Evolutionary conservation across 73 alveolate genomes (phyloP).

Genomic region (Stentor coeruleus): DNA sequence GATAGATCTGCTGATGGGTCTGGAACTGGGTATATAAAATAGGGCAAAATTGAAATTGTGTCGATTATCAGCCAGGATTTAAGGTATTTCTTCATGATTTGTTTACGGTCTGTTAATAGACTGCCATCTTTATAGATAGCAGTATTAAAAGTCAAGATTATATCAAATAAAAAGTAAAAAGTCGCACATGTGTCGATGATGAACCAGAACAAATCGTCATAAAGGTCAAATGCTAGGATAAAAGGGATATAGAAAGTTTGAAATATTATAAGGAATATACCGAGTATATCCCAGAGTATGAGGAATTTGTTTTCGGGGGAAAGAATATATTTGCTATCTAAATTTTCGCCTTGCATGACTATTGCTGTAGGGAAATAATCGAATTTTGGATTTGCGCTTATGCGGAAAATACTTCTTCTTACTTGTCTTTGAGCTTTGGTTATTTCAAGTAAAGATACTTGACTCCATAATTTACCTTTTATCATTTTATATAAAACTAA

Average conservation of each 20-base stretch:
- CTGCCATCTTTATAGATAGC: conserved; percentile 64
- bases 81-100: conserved; percentile 44
- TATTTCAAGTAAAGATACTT: not conserved
- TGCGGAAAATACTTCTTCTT: not conserved
- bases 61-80: conserved; percentile 62
- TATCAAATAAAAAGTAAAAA: conserved; percentile 41
- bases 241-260: conserved; percentile 47
- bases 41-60: conserved; percentile 55
- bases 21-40: conserved; percentile 31
- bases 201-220: not conserved
- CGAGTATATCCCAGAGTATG: conserved; percentile 62
- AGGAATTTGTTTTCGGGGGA: conserved; percentile 52
- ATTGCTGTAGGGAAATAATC: not conserved
- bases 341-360: not conserved
- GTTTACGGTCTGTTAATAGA: conserved; percentile 40
- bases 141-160: conserved; percentile 50
- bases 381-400: not conserved
- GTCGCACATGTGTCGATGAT: not conserved
- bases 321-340: not conserved
- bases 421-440: not conserved
- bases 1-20: not conserved
- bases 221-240: conserved; percentile 44
- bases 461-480: not conserved
- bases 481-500: no score
- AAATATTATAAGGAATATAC: conserved; percentile 41